Evolutionary conservation across 2,329 filamentous ascomycete genomes (phyloP), one percentile per base, ranked within the genome.

Genomic region (Nemania abortiva): DNA sequence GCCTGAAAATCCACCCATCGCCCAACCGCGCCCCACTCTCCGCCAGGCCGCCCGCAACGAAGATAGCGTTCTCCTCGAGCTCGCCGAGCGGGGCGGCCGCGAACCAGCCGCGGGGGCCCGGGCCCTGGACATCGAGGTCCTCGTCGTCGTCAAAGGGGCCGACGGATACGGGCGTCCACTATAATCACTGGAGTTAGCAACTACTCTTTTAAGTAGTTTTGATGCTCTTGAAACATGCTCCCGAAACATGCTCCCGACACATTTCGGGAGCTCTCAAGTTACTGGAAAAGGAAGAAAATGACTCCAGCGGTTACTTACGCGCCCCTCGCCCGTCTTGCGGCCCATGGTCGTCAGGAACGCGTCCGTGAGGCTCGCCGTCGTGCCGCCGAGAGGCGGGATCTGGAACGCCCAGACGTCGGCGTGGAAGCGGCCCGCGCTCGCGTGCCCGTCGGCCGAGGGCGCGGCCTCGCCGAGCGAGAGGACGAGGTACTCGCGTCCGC

Each of bases 401-500:
- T 89, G 87, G 79, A 89, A 91, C 18, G 85, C 84, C 90, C 90
- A 92, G 20, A 90, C 85, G 75, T 91, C 89, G 70, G 83, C 79
- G 80, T 84, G 85, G 77, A 89, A 90, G 66, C 82, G 83, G 27
- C 86, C 87, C 1, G 86, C 84, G 18, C 24, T 10, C 9, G 79
- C 84, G 49, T 65, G 64, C 20, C 82, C 82, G 73, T 88, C 84
- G 31, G 6, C 53, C 6, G 86, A 85, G 2, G 87, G 83, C 50
- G 82, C 79, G 27, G 81, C 79, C 79, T 91, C 88, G 53, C 90
- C 90, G 71, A 91, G 84, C 54, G 86, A 78, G n/a, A 91, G 81
- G 13, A 91, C 80, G 15, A 92, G 83, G 76, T 89, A 90, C 77
- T 91, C 88, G 62, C 86, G 82, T 10, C 89, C 89, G 68, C 86